Evolutionary conservation across 2,329 filamentous ascomycete genomes (phyloP).

Genomic region (Exophiala lecanii-corni): DNA sequence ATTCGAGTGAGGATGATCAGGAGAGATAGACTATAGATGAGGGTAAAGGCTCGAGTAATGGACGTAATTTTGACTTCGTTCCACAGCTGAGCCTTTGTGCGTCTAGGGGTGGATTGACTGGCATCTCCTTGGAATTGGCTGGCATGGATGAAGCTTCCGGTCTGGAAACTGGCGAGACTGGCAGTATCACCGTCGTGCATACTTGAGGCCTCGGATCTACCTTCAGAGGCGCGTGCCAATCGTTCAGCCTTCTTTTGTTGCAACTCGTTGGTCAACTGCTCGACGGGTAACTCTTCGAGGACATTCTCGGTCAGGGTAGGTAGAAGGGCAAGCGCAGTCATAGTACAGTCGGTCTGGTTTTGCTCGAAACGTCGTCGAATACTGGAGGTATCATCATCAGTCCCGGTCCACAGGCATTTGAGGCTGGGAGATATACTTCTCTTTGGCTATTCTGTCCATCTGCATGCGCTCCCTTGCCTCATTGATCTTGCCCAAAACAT

Average conservation of each 20-base stretch:
- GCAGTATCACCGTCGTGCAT: conserved; percentile 76
- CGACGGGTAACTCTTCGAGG: conserved; percentile 80
- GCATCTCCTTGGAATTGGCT: conserved; percentile 62
- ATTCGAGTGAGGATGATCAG: conserved; percentile 89
- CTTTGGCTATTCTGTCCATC: conserved; percentile 89
- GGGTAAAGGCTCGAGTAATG: conserved; percentile 82
- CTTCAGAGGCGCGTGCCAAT: conserved; percentile 41
- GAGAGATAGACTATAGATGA: conserved; percentile 85
- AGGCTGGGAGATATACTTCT: conserved; percentile 65
- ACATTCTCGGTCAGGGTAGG: conserved; percentile 89
- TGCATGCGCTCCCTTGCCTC: conserved; percentile 95
- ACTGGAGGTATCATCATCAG: conserved; percentile 45
- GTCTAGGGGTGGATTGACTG: conserved; percentile 46
- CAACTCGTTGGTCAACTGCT: conserved; percentile 86
- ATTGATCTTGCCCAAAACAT: conserved; percentile 83
- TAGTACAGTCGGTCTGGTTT: conserved; percentile 98
- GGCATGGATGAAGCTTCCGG: conserved; percentile 76
- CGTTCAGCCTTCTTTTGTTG: conserved; percentile 85
- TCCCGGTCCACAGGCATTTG: conserved; percentile 8
- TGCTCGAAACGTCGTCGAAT: conserved; percentile 94
- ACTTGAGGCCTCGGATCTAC: conserved; percentile 58
- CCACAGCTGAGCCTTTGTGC: conserved; percentile 91
- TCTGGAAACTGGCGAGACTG: conserved; percentile 70
- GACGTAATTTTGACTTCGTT: conserved; percentile 93
- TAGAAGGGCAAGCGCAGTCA: conserved; percentile 91